Evolutionary conservation across 345 rosid genomes (phyloP).

Genomic region (Brassica juncea): DNA sequence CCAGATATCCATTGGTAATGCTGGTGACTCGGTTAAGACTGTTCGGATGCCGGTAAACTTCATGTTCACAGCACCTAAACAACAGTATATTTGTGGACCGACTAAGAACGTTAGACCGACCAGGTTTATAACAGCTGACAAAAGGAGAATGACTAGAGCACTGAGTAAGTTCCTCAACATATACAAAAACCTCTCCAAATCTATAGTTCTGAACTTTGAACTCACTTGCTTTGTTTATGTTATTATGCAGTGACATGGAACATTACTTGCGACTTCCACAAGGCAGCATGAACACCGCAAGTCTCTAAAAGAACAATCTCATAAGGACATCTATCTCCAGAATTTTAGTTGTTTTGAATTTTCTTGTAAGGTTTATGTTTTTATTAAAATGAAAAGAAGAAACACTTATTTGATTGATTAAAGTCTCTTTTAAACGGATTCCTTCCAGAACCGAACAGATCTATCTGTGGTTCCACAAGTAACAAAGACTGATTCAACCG

Average conservation of each 20-base stretch:
- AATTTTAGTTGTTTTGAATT: neutral
- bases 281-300: constrained; percentile 18
- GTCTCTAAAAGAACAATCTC: neutral
- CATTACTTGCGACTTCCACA: constrained; percentile 54
- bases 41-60: constrained; percentile 52
- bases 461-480: constrained; percentile 38
- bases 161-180: constrained; percentile 56
- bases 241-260: constrained; percentile 83
- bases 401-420: constrained; percentile 8
- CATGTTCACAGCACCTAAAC: constrained; percentile 60
- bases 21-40: constrained; percentile 49
- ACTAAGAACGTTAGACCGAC: constrained; percentile 66
- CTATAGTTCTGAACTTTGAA: neutral
- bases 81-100: constrained; percentile 72
- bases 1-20: constrained; percentile 55
- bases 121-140: constrained; percentile 53
- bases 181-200: neutral
- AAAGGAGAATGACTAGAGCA: constrained; percentile 66
- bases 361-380: neutral
- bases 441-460: constrained; percentile 41
- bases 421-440: constrained; percentile 19
- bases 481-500: constrained; percentile 50
- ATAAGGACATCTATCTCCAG: neutral
- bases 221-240: constrained; percentile 23
- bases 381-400: neutral